Percentiles rank a stretch among this genome's conserved stretches.
Conservation (phyloP, 2,329 filamentous ascomycete genomes). For the Ceratocystiopsis sp. region DNA sequence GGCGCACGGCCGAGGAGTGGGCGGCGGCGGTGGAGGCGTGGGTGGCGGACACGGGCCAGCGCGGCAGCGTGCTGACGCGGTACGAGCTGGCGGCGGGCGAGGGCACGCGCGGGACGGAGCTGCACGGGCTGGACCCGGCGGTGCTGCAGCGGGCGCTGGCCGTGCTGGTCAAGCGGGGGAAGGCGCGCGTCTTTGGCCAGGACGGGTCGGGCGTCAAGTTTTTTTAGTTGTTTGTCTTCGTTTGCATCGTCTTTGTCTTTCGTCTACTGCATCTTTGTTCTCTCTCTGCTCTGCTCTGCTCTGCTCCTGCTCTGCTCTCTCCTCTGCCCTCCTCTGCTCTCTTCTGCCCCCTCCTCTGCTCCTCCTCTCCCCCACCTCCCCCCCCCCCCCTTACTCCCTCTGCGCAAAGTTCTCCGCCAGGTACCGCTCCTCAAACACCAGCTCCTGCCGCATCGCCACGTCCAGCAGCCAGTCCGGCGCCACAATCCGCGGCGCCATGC, state of each 20-base stretch:
- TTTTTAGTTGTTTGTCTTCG: too few relatives aligned
- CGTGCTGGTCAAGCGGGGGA: slow-evolving; percentile 74
- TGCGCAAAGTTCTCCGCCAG: slow-evolving; percentile 18
- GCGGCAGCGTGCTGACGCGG: slow-evolving; percentile 73
- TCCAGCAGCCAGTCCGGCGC: slow-evolving; percentile 79
- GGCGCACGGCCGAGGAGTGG: slow-evolving; percentile 84
- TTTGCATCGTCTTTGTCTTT: too few relatives aligned
- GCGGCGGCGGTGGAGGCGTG: slow-evolving; percentile 60
- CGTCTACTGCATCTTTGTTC: too few relatives aligned
- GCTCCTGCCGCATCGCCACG: slow-evolving; percentile 73
- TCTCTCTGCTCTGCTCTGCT: too few relatives aligned
- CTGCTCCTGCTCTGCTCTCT: too few relatives aligned
- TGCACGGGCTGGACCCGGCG: slow-evolving; percentile 75
- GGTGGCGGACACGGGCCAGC: slow-evolving; percentile 79
- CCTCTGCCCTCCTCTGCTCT: too few relatives aligned
- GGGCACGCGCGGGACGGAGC: slow-evolving; percentile 54
- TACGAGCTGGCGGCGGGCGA: slow-evolving; percentile 90
- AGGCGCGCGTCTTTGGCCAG: slow-evolving; percentile 81
- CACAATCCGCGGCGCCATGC: slow-evolving; percentile 69
- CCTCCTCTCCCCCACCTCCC: too few relatives aligned
- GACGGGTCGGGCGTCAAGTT: slow-evolving; percentile 94
- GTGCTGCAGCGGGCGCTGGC: slow-evolving; percentile 63
- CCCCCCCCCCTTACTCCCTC: not conserved
- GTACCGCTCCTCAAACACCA: slow-evolving; percentile 50
- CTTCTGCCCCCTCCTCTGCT: too few relatives aligned